Evolutionary conservation across 2,329 filamentous ascomycete genomes (phyloP), one percentile per base, ranked within the genome.

Genomic region (Claviceps citrina): DNA sequence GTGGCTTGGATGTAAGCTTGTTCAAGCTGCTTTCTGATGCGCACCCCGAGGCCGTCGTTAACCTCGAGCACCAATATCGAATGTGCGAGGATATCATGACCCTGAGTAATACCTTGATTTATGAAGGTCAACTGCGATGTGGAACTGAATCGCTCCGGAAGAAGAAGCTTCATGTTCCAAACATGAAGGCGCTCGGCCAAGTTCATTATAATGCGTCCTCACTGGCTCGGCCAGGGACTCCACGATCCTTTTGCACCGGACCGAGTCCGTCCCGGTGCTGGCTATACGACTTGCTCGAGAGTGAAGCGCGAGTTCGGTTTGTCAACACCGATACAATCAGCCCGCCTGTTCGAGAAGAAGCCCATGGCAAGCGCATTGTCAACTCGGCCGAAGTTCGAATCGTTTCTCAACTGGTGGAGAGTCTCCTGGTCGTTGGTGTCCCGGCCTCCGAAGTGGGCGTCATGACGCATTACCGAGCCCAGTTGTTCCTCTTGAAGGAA

Each of bases 31-130:
- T 98, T 10, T 95, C 86, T 1, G 91, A 96, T 52, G 72, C 74
- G 1, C 87, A 96, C 46, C 87, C 91, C 0, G 67, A 76, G 35
- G 86, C 86, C 1, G 87, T 98, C 2, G 84, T 93, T 45, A 93
- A 83, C 46, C 72, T 98, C 2, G 86, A 91, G 51, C 86, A 95
- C 53, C 91, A 98, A 56, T 98, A 98, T 56, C 84, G 91, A 45
- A 98, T 98, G 91, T 94, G 85, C 52, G 83, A 91, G 49, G 91
- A 98, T 45, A 83, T 98, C 44, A 96, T 96, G 89, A 72, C 80
- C 2, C 71, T 98, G 12, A 93, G 85, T 46, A 98, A 95, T 58
- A 82, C 75, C 1, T 71, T 98, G 41, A 95, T 98, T 51, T 98
- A 98, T 62, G 70, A 79, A n/a, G 89, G 87, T 4, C 75, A 78